Evolutionary conservation across 2,329 filamentous ascomycete species (phyloP).

Genomic region (Fusarium heterosporum): DNA sequence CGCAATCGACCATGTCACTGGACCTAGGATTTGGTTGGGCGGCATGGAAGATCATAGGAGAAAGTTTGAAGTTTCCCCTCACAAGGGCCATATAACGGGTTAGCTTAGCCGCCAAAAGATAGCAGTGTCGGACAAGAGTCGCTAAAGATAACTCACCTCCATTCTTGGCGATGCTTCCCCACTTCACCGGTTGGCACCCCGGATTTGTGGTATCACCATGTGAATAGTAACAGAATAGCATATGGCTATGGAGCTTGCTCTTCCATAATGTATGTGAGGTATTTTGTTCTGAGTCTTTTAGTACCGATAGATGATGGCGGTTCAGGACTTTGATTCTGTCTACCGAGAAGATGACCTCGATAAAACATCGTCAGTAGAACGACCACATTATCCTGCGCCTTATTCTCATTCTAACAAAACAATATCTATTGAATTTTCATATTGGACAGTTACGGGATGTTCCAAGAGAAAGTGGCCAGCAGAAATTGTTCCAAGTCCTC

Average conservation of each 20-base stretch:
- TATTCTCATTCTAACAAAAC: too few species aligned
- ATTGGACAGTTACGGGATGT: too few species aligned
- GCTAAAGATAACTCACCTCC: neutral
- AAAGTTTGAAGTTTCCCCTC: slow-evolving; percentile 9
- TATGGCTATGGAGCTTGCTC: too few species aligned
- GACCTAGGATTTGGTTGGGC: slow-evolving; percentile 7
- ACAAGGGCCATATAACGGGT: slow-evolving; percentile 11
- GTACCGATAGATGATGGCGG: too few species aligned
- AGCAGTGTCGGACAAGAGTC: neutral
- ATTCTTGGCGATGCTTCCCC: slow-evolving; percentile 5
- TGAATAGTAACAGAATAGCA: neutral
- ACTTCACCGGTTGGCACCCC: slow-evolving; percentile 19
- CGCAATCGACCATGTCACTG: neutral
- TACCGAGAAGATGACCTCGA: too few species aligned
- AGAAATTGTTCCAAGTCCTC: rapidly evolving
- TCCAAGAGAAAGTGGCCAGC: too few species aligned
- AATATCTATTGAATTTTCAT: too few species aligned
- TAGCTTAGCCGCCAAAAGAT: slow-evolving; percentile 30
- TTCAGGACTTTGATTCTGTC: too few species aligned
- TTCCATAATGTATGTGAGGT: too few species aligned
- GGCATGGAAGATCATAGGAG: neutral
- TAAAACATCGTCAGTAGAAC: too few species aligned
- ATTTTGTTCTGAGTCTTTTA: too few species aligned
- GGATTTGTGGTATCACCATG: slow-evolving; percentile 14
- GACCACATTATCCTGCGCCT: too few species aligned